Evolutionary conservation across 2,329 filamentous ascomycete genomes (phyloP).

Genomic region (Verticillium isaacii): DNA sequence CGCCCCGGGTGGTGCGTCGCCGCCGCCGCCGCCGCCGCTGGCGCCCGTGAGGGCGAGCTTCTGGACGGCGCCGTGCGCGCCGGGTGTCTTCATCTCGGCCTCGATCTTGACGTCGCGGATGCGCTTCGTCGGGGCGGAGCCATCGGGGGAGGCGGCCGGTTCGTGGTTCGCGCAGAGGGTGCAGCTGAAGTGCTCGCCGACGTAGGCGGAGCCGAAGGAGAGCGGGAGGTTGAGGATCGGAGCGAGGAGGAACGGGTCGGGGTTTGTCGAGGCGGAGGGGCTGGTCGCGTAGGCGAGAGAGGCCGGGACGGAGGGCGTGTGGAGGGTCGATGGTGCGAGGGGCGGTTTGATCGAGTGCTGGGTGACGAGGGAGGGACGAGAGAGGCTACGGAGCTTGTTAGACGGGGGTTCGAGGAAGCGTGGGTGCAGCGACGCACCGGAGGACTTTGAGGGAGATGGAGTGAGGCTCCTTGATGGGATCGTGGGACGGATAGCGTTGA

Average conservation of each 20-base stretch:
- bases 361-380: conserved; percentile 70
- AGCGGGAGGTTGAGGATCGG: conserved; percentile 78
- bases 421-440: conserved; percentile 37
- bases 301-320: conserved; percentile 51
- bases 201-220: conserved; percentile 90
- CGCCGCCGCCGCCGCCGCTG: conserved; percentile 6
- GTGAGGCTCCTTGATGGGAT: conserved; percentile 68
- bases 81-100: conserved; percentile 92
- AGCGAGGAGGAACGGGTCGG: conserved; percentile 51
- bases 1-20: not conserved
- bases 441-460: conserved; percentile 74
- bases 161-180: conserved; percentile 97
- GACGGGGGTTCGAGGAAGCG: not conserved
- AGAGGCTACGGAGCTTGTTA: conserved; percentile 54
- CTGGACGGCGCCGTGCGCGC: conserved; percentile 47
- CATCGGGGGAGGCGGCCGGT: conserved; percentile 13
- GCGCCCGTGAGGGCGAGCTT: conserved; percentile 54
- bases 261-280: conserved; percentile 37
- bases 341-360: conserved; percentile 59
- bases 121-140: conserved; percentile 29
- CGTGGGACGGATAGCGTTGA: conserved; percentile 52
- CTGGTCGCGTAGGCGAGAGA: conserved; percentile 65
- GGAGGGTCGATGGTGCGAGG: conserved; percentile 33
- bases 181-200: conserved; percentile 91
- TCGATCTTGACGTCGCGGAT: conserved; percentile 77